phyloP scores from a whole-genome alignment of 768 basidiomycete species.

The Macrolepiota dolichaula region DNA sequence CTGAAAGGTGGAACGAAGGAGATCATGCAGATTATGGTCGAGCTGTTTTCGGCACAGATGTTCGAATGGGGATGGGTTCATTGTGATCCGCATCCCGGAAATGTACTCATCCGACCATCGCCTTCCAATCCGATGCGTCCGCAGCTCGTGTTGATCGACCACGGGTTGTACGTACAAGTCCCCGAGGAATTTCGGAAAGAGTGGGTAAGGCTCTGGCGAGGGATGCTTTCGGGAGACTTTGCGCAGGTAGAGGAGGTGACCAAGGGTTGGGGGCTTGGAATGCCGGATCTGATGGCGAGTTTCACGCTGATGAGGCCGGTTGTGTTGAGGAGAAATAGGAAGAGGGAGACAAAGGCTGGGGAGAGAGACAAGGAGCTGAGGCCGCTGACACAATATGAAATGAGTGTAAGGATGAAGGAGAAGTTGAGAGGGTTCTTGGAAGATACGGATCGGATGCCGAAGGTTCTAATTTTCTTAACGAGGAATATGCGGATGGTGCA shows the following conservation, averaged over 20 bases:
- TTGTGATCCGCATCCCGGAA: conserved; percentile 76
- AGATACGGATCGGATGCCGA: conserved; percentile 79
- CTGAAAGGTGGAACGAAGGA: conserved; percentile 59
- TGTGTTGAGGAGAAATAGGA: conserved; percentile 33
- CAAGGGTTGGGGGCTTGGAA: conserved; percentile 62
- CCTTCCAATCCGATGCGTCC: conserved; percentile 41
- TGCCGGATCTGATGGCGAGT: conserved; percentile 72
- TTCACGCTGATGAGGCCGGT: conserved; percentile 68
- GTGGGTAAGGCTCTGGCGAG: conserved; percentile 78
- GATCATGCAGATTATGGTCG: conserved; percentile 85
- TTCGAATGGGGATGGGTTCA: conserved; percentile 92
- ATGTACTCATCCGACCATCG: conserved; percentile 68
- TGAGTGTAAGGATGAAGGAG: conserved; percentile 64
- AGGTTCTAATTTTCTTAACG: conserved; percentile 70
- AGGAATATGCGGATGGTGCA: conserved; percentile 73
- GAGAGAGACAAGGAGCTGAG: conserved; percentile 22
- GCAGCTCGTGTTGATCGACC: conserved; percentile 85
- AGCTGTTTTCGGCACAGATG: conserved; percentile 85
- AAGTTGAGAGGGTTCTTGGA: conserved; percentile 61
- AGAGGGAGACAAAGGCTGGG: conserved; percentile 14
- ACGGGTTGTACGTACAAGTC: conserved; percentile 83
- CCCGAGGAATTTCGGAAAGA: conserved; percentile 65
- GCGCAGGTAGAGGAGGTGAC: conserved; percentile 48
- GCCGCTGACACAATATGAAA: conserved; percentile 61
- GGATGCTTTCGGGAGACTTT: conserved; percentile 56